A percentile compares a stretch with the other conserved stretches of the same genome.
These are phyloP conservation scores for Penicillium sp. DNA, from an alignment of 2,329 filamentous ascomycete genomes.

Conservation along the genomic window DNA sequence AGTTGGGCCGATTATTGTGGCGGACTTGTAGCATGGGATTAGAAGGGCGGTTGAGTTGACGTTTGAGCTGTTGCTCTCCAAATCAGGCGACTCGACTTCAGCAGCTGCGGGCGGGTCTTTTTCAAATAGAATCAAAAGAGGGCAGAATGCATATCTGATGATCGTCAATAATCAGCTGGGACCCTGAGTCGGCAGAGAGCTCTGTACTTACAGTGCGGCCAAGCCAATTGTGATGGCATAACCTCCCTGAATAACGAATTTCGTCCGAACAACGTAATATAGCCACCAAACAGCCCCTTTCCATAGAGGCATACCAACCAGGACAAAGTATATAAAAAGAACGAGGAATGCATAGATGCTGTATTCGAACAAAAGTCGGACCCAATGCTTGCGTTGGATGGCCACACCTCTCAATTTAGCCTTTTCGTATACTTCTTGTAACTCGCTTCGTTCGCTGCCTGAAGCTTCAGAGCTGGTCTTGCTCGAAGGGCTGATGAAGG, in stretches of 20 bases:
- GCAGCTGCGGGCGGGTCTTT: conserved; percentile 28
- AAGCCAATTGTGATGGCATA: conserved; percentile 44
- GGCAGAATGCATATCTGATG: conserved; percentile 31
- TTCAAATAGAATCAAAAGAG: conserved; percentile 37
- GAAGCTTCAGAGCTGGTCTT: conserved; percentile 5
- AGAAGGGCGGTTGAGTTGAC: conserved; percentile 39
- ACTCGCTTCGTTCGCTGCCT: conserved; percentile 11
- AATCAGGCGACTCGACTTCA: conserved; percentile 13
- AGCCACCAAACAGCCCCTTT: conserved; percentile 47
- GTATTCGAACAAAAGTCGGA: conserved; percentile 42
- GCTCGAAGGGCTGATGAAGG: conserved; percentile 9
- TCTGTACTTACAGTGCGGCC: conserved; percentile 34
- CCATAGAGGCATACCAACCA: conserved; percentile 50
- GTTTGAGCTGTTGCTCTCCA: conserved; percentile 28
- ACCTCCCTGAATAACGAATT: conserved; percentile 44
- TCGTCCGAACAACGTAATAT: conserved; percentile 43
- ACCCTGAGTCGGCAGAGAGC: neutral
- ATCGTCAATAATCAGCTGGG: neutral
- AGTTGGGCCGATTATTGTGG: conserved; percentile 43
- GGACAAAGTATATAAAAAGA: conserved; percentile 49
- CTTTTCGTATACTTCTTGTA: conserved; percentile 22
- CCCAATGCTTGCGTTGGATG: conserved; percentile 35
- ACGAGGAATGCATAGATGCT: conserved; percentile 39
- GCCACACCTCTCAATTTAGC: conserved; percentile 21
- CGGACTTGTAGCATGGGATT: conserved; percentile 54